A percentile compares a stretch with the other conserved stretches of the same genome.
These are phyloP conservation scores for Aspergillus baeticus DNA, from an alignment of 495 filamentous ascomycete species.

Conservation along the genomic window DNA sequence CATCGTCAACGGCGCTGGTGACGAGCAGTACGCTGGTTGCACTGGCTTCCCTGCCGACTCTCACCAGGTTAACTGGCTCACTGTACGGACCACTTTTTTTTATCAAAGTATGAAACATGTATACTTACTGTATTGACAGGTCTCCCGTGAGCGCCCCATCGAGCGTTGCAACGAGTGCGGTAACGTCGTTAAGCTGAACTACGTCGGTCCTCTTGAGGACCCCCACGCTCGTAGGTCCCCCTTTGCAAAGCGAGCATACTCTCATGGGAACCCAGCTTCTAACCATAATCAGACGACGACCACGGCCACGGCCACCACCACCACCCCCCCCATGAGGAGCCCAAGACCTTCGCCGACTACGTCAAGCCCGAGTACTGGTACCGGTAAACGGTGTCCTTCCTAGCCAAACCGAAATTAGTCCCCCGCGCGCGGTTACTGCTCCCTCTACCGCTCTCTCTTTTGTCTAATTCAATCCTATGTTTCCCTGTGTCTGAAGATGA, in stretches of 20 bases:
- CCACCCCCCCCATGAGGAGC: slow-evolving; percentile 66
- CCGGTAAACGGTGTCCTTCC: slow-evolving; percentile 38
- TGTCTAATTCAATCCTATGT: not conserved
- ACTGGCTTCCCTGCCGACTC: slow-evolving; percentile 91
- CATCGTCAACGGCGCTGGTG: slow-evolving; percentile 81
- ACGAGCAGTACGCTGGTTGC: slow-evolving; percentile 96
- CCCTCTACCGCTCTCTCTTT: not conserved
- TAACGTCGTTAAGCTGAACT: slow-evolving; percentile 93
- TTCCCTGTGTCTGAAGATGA: not conserved
- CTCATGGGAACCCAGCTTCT: not conserved
- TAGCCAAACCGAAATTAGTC: slow-evolving; percentile 15
- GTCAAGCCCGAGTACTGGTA: slow-evolving; percentile 92
- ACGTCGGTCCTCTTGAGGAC: slow-evolving; percentile 78
- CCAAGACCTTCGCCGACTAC: slow-evolving; percentile 91
- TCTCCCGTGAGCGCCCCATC: slow-evolving; percentile 84
- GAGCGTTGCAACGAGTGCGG: slow-evolving; percentile 97
- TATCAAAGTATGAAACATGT: not conserved
- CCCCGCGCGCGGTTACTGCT: slow-evolving; percentile 3
- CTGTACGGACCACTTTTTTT: slow-evolving; percentile 52
- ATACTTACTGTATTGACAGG: slow-evolving; percentile 42
- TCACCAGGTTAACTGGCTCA: slow-evolving; percentile 86
- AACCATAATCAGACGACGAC: slow-evolving; percentile 29
- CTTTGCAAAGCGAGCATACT: not conserved
- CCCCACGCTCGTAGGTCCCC: slow-evolving; percentile 49
- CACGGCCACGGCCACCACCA: slow-evolving; percentile 47